Percentiles rank a stretch among this genome's conserved stretches.
Conservation (phyloP, 2,329 filamentous ascomycete species). For the Fusarium lyarnte region DNA sequence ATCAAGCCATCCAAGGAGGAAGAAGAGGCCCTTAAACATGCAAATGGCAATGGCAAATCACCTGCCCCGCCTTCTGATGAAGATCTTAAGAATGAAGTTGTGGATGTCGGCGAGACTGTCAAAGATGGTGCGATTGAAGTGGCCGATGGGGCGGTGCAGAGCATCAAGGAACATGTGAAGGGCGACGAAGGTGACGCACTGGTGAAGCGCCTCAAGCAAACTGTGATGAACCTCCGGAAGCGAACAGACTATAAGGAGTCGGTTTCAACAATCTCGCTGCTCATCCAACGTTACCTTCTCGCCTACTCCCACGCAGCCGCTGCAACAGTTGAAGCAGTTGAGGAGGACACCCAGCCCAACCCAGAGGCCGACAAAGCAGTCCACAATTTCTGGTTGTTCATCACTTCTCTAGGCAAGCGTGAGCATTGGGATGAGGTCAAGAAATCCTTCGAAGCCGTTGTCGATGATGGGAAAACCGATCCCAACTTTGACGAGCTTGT, state of each 20-base stretch:
- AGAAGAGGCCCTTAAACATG: constrained; percentile 59
- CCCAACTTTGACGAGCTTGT: constrained; percentile 85
- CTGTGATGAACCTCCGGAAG: constrained; percentile 77
- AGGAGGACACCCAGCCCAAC: constrained; percentile 79
- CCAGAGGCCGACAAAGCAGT: constrained; percentile 78
- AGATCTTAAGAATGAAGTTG: constrained; percentile 68
- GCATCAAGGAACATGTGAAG: constrained; percentile 76
- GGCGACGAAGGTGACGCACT: constrained; percentile 79
- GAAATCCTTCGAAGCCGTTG: constrained; percentile 71
- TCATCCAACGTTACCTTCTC: constrained; percentile 81
- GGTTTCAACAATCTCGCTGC: constrained; percentile 77
- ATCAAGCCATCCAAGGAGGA: constrained; percentile 75
- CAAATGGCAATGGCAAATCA: constrained; percentile 41
- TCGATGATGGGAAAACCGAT: constrained; percentile 79
- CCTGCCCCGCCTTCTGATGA: constrained; percentile 62
- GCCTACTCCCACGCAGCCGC: constrained; percentile 79
- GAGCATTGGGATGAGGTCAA: constrained; percentile 81
- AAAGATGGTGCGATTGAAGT: constrained; percentile 64
- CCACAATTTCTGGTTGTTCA: constrained; percentile 80
- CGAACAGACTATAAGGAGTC: constrained; percentile 87
- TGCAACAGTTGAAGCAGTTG: constrained; percentile 71
- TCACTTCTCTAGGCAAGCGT: constrained; percentile 81
- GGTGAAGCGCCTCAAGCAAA: constrained; percentile 78
- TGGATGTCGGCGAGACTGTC: constrained; percentile 64
- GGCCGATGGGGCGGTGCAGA: constrained; percentile 70